Percentiles rank a stretch among this genome's conserved stretches.
Conservation (phyloP, 192 early-diverging fungal species). For the Coemansia sp. region DNA sequence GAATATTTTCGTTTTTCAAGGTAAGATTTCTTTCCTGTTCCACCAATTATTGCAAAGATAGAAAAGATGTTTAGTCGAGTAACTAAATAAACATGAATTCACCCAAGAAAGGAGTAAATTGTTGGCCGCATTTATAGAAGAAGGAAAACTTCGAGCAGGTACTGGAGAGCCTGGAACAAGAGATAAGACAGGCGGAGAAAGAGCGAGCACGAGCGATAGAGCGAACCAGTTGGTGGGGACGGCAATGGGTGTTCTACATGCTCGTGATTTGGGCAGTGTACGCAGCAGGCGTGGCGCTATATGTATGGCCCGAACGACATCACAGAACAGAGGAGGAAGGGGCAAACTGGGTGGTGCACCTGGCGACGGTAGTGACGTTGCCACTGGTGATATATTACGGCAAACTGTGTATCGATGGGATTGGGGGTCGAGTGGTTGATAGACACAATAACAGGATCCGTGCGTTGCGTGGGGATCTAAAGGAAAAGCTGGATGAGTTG, state of each 20-base stretch:
- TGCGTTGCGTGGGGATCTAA: conserved; percentile 59
- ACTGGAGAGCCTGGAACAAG: conserved; percentile 60
- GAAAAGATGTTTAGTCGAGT: too few relatives aligned
- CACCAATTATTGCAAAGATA: too few relatives aligned
- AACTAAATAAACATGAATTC: too few relatives aligned
- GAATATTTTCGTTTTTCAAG: conserved; percentile 20
- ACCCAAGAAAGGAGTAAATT: too few relatives aligned
- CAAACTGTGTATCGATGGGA: conserved; percentile 19
- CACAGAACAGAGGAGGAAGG: conserved; percentile 5
- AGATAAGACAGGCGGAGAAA: conserved; percentile 57
- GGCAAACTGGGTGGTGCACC: conserved; percentile 19
- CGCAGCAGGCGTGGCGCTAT: conserved; percentile 32
- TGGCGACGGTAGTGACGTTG: conserved; percentile 16
- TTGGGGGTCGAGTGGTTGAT: conserved; percentile 24
- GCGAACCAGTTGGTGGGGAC: conserved; percentile 36
- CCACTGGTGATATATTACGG: conserved; percentile 50
- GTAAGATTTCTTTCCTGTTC: neutral
- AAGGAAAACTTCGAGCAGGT: conserved; percentile 64
- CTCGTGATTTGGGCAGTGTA: conserved; percentile 41
- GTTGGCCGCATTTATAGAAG: conserved; percentile 20
- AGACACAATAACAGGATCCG: conserved; percentile 36
- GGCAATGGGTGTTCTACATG: conserved; percentile 47
- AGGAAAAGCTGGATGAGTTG: conserved; percentile 84
- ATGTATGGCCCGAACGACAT: conserved; percentile 47
- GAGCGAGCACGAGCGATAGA: conserved; percentile 19